Percentiles rank a stretch among this genome's conserved stretches.
Evolutionary conservation across 1,284 basidiomycete species (phyloP).

Genomic region (Hemileia vastatrix): DNA sequence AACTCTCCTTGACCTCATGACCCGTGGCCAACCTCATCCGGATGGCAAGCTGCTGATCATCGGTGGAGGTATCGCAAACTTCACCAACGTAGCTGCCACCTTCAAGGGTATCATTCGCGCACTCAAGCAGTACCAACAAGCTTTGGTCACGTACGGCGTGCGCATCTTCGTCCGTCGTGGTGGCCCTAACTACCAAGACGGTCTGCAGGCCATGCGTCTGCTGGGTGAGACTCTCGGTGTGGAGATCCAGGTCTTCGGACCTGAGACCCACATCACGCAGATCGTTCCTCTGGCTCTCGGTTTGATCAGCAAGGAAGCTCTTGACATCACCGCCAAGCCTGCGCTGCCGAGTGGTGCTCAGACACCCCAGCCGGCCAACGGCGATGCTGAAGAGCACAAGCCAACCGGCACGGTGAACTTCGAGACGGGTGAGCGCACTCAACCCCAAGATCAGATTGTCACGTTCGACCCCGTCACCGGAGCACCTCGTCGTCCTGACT

Average conservation of each 20-base stretch:
- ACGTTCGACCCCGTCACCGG: slow-evolving; percentile 51
- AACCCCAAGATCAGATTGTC: slow-evolving; percentile 53
- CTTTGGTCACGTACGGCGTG: slow-evolving; percentile 71
- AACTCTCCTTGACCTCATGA: slow-evolving; percentile 91
- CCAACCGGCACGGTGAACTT: no score
- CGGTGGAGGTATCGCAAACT: slow-evolving; percentile 99
- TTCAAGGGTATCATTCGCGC: slow-evolving; percentile 99
- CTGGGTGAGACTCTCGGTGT: slow-evolving; percentile 96
- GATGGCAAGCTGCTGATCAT: slow-evolving; percentile 98
- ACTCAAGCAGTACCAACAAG: slow-evolving; percentile 82
- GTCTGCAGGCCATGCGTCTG: slow-evolving; percentile 95
- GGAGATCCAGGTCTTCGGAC: slow-evolving; percentile 92
- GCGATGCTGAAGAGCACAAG: no score
- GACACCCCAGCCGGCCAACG: slow-evolving; percentile 25
- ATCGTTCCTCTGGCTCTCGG: slow-evolving; percentile 96
- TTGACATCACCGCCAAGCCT: no score
- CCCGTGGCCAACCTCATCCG: slow-evolving; percentile 67
- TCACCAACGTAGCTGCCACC: slow-evolving; percentile 96
- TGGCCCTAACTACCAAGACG: slow-evolving; percentile 99
- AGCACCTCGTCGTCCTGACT: slow-evolving; percentile 76
- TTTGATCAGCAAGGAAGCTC: slow-evolving; percentile 51
- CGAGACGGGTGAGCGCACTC: slow-evolving; percentile 60
- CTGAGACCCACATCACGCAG: slow-evolving; percentile 96
- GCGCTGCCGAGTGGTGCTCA: no score
- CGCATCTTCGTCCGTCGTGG: slow-evolving; percentile 94